A percentile compares a stretch with the other conserved stretches of the same genome.
These are phyloP conservation scores for Exserohilum turcica DNA, from an alignment of 2,329 filamentous ascomycete species.

Conservation along the genomic window DNA sequence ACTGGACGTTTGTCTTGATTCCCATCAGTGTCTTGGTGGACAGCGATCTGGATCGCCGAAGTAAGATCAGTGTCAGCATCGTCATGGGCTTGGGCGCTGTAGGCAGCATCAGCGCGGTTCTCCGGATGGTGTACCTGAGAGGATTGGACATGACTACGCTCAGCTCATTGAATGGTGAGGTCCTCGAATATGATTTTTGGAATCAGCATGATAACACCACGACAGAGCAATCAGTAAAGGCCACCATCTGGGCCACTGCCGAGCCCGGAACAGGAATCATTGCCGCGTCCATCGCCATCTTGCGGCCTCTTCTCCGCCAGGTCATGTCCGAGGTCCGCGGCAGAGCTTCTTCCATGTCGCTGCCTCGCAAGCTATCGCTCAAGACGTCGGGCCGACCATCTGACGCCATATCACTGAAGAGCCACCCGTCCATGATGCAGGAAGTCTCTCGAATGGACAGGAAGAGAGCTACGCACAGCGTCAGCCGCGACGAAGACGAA, in stretches of 20 bases:
- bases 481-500: not conserved
- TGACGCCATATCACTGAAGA: conserved; percentile 26
- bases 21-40: conserved; percentile 43
- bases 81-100: conserved; percentile 53
- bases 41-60: conserved; percentile 51
- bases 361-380: conserved; percentile 15
- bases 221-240: conserved; percentile 44
- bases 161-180: conserved; percentile 18
- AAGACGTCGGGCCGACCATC: not conserved
- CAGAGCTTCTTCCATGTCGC: conserved; percentile 19
- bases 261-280: conserved; percentile 58
- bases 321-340: conserved; percentile 27
- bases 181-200: not conserved
- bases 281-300: conserved; percentile 54
- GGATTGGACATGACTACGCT: conserved; percentile 25
- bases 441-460: not conserved
- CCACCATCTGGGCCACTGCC: conserved; percentile 54
- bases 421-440: not conserved
- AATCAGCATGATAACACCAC: conserved; percentile 6
- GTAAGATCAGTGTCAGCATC: conserved; percentile 53
- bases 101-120: conserved; percentile 39
- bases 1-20: conserved; percentile 45
- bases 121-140: conserved; percentile 41
- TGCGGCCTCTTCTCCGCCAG: conserved; percentile 52
- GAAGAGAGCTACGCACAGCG: too few relatives aligned